Percentiles rank a stretch among this genome's conserved stretches.
These are phyloP conservation scores for Pseudogymnoascus sp. DNA, from an alignment of 2,329 filamentous ascomycete genomes.

Conservation along the genomic window DNA sequence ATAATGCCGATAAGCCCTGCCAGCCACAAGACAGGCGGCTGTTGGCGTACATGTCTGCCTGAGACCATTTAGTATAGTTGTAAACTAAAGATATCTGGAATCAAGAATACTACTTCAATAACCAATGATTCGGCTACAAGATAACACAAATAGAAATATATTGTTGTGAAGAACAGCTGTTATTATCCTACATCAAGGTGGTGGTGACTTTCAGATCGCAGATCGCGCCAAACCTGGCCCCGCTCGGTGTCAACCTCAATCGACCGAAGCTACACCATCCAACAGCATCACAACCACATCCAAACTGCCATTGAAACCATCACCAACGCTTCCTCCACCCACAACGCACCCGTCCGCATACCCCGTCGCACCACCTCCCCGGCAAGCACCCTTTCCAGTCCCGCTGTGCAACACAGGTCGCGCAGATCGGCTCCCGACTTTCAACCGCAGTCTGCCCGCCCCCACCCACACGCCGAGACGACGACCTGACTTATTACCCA, in stretches of 20 bases:
- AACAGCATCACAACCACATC: not conserved
- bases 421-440: not conserved
- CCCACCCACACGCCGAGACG: not conserved
- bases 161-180: not conserved
- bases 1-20: slow-evolving; percentile 4
- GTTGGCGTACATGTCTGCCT: not conserved
- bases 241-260: not conserved
- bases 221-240: not conserved
- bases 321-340: not conserved
- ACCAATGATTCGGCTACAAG: not conserved
- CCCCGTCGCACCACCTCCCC: not conserved
- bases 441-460: not conserved
- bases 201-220: not conserved
- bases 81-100: not conserved
- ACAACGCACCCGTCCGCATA: not conserved
- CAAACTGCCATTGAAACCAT: not conserved
- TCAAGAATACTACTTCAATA: not conserved
- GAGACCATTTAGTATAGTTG: not conserved
- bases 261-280: not conserved
- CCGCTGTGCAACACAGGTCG: not conserved
- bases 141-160: not conserved
- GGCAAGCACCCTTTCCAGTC: not conserved
- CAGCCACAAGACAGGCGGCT: not conserved
- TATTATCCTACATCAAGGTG: not conserved
- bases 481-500: not conserved